Percentiles rank a stretch among this genome's conserved stretches.
These are phyloP conservation scores for Cylindrotheca fusiformis DNA, from an alignment of 108 stramenopile genomes.

Conservation along the genomic window DNA sequence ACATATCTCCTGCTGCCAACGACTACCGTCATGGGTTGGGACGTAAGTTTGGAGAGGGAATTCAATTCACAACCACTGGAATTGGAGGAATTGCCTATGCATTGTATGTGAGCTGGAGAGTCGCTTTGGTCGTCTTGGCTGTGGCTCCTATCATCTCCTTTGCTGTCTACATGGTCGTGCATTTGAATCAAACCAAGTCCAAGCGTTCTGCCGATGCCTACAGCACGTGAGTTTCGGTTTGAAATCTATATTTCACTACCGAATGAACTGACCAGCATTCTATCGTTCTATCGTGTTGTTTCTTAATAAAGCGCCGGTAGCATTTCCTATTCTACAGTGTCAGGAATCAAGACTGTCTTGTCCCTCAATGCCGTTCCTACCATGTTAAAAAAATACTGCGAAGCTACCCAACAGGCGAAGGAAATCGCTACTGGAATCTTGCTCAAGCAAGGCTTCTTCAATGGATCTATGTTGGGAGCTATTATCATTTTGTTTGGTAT, in stretches of 20 bases:
- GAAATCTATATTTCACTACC: too few species aligned
- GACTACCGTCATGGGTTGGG: constrained; percentile 55
- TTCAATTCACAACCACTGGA: constrained; percentile 62
- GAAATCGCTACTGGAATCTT: constrained; percentile 26
- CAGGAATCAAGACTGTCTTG: constrained; percentile 53
- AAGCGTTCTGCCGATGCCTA: not conserved
- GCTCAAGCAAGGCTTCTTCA: constrained; percentile 49
- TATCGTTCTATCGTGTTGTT: constrained; percentile 2
- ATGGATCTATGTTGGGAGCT: constrained; percentile 57
- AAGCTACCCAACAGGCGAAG: constrained; percentile 61
- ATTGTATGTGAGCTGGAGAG: constrained; percentile 53
- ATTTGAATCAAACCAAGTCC: constrained; percentile 1
- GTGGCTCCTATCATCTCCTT: constrained; percentile 36
- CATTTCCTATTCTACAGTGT: constrained; percentile 48
- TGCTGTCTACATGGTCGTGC: constrained; percentile 17
- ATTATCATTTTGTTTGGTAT: constrained; percentile 64
- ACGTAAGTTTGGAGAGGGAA: constrained; percentile 66
- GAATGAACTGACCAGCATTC: not conserved
- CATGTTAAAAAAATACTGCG: constrained; percentile 40
- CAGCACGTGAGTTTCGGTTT: not conserved
- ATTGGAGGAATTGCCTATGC: constrained; percentile 61
- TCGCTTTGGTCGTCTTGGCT: constrained; percentile 24
- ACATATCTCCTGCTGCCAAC: constrained; percentile 16
- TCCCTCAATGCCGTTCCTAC: constrained; percentile 44
- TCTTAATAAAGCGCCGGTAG: constrained; percentile 49